phyloP scores from a whole-genome alignment of 2,329 filamentous ascomycete genomes.

The Scorias spongiosa region DNA sequence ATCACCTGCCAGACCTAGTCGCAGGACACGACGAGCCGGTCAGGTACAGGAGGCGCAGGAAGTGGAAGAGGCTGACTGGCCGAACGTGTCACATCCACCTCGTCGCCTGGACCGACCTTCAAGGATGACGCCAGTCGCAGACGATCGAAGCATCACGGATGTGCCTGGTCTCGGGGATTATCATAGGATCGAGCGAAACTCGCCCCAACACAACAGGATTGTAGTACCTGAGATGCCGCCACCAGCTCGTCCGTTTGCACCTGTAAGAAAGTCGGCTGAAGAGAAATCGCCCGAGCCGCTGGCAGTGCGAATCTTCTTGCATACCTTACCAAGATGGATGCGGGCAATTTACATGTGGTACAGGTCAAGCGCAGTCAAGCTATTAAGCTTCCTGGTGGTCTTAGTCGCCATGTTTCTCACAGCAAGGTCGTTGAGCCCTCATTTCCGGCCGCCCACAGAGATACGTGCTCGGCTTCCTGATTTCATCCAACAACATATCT shows the following conservation, averaged over 20 bases:
- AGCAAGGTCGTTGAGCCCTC: not conserved
- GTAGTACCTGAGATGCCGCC: not conserved
- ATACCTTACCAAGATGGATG: not conserved
- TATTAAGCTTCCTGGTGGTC: not conserved
- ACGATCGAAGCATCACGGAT: not conserved
- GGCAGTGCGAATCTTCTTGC: not conserved
- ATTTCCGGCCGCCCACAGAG: not conserved
- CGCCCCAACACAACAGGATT: not conserved
- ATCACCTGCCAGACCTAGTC: not conserved
- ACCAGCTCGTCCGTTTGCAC: not conserved
- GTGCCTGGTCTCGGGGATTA: not conserved
- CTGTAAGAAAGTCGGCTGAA: not conserved
- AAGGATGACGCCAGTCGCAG: not conserved
- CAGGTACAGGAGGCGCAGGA: not conserved
- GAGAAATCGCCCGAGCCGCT: not conserved
- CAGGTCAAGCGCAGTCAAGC: not conserved
- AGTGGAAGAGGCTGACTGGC: not conserved
- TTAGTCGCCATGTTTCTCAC: not conserved
- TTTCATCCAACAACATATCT: not conserved
- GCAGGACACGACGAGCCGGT: not conserved
- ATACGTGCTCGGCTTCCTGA: not conserved
- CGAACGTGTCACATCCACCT: not conserved
- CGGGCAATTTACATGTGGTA: not conserved
- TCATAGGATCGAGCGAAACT: not conserved
- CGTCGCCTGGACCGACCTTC: not conserved